Percentiles rank a stretch among this genome's conserved stretches.
phyloP scores from a whole-genome alignment of 495 filamentous ascomycete species.

The Annulohypoxylon moriforme region DNA sequence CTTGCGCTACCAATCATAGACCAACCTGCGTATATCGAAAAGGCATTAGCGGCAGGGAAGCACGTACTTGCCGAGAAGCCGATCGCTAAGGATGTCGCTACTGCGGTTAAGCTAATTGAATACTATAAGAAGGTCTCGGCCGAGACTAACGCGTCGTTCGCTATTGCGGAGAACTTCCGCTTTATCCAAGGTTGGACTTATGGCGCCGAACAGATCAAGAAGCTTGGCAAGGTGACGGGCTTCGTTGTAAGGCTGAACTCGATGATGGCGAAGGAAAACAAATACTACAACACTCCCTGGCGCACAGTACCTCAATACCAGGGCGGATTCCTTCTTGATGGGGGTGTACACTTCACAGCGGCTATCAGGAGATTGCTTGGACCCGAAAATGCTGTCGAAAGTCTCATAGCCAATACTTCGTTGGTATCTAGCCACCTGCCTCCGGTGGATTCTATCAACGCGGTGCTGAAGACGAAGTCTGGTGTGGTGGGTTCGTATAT shows the following conservation, averaged over 20 bases:
- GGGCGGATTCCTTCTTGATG: constrained; percentile 83
- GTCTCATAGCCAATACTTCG: constrained; percentile 68
- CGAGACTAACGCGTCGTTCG: constrained; percentile 63
- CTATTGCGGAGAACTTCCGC: constrained; percentile 82
- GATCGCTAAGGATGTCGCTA: constrained; percentile 72
- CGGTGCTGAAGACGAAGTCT: constrained; percentile 66
- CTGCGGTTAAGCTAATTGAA: constrained; percentile 69
- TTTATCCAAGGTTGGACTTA: constrained; percentile 69
- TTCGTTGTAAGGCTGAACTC: constrained; percentile 69
- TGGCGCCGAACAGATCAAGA: constrained; percentile 66
- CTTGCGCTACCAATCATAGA: constrained; percentile 73
- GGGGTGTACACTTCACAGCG: constrained; percentile 78
- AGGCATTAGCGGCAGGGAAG: constrained; percentile 75
- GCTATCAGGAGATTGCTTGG: constrained; percentile 70
- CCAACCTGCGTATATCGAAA: constrained; percentile 68
- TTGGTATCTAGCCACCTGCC: constrained; percentile 71
- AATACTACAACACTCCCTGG: constrained; percentile 74
- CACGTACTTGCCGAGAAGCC: constrained; percentile 89
- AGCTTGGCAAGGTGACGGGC: constrained; percentile 71
- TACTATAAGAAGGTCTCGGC: constrained; percentile 67
- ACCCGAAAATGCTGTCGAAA: constrained; percentile 58
- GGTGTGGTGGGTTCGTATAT: constrained; percentile 72
- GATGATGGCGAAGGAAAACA: constrained; percentile 61
- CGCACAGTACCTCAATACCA: constrained; percentile 76
- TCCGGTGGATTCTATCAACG: constrained; percentile 80